Base-by-base conservation (phyloP, 805 yeast species). In the Candida glaebosa region DNA sequence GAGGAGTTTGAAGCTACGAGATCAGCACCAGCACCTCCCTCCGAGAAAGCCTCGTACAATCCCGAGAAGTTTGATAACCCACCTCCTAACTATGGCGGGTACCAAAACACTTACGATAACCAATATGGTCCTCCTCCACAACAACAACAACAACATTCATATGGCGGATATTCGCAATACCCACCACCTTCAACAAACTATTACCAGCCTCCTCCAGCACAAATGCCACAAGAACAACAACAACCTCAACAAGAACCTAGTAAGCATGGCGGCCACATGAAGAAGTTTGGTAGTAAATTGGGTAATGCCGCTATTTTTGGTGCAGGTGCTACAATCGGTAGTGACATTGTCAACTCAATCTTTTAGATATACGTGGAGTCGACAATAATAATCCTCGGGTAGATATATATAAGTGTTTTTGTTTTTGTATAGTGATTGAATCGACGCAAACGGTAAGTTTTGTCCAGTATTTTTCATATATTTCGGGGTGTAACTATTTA, bases 241-340 rank as follows among this genome's bases (percentile, higher is more conserved):
- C 58, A 50, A 24, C 59, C 44, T 22, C 63, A 56, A 38, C 62
- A 52, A 24, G 57, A 57, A n/a, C 42, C 36, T 25, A 57, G 57
- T 3, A 40, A 35, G 16, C 65, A 61, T 24, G 6, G 34, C 12
- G 37, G 32, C n/a, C 70, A 64, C 34, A 48, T 82, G 44, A 79
- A 78, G 62, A 82, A 75, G 54, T 78, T 87, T 51, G 95, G 95
- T 18, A 74, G 85, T 48, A 84, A 87, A 63, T 67, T 90, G 44
- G 96, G 96, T 45, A 81, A 88, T 51, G 95, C 97, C n/a, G 90
- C 95, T 26, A 79, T 90, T 37, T 91, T 88, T 50, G 97, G 97
- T 63, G 96, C 96, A 7, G 98, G 98, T 71, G 96, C 97, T 31
- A 83, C 96, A 1, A 71, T 90, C 41, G 98, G 98, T 56, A 75